Conservation (phyloP, 805 yeast genomes). For the Nakazawaea wyomingensis region DNA sequence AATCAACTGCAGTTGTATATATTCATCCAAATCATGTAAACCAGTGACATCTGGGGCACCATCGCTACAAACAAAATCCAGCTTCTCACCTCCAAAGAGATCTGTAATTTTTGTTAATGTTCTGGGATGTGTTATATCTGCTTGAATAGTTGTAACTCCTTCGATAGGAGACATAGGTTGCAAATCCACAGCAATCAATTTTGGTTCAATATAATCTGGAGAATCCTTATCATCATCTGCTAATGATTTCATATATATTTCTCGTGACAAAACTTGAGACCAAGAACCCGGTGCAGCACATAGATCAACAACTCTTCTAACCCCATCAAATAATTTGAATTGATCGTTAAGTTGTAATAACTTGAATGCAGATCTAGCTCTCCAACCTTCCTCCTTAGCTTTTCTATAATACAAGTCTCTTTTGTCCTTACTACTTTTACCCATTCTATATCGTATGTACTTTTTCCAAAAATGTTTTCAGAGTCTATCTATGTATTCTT, state of each 20-base stretch:
- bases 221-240: conserved; percentile 23
- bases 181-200: conserved; percentile 89
- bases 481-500: not conserved
- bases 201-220: conserved; percentile 39
- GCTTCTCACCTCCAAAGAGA: conserved; percentile 85
- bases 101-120: conserved; percentile 73
- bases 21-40: conserved; percentile 92
- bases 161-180: conserved; percentile 98
- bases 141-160: conserved; percentile 86
- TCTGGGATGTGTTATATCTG: conserved; percentile 95
- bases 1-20: conserved; percentile 91
- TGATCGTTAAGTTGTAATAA: conserved; percentile 86
- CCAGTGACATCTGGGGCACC: conserved; percentile 99
- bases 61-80: conserved; percentile 94
- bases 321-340: conserved; percentile 70
- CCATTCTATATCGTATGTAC: too few species aligned
- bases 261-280: conserved; percentile 88
- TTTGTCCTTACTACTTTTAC: conserved; percentile 91
- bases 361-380: conserved; percentile 96
- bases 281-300: conserved; percentile 99
- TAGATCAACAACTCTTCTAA: conserved; percentile 83
- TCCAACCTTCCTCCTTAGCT: conserved; percentile 97
- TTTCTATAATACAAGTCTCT: conserved; percentile 87
- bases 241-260: conserved; percentile 41
- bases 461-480: too few species aligned